phyloP scores from a whole-genome alignment of 139 green algal genomes.

The Chlamydomonas sphaeroides region DNA sequence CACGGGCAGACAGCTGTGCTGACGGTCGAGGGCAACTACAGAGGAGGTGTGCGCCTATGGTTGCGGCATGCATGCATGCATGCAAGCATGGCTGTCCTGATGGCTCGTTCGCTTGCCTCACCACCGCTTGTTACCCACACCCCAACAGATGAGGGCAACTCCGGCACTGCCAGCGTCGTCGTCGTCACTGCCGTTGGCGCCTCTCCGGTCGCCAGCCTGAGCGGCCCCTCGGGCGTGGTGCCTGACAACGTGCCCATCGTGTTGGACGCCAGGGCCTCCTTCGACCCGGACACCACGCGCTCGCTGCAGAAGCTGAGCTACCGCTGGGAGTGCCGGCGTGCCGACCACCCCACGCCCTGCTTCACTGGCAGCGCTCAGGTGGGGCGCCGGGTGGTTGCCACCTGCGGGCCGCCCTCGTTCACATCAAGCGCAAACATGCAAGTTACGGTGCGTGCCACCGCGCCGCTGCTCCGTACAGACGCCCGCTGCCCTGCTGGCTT shows the following conservation, averaged over 20 bases:
- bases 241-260: background rate
- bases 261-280: background rate
- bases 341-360: slow-evolving; percentile 30
- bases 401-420: background rate
- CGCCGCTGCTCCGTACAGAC: too few species aligned
- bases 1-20: too few species aligned
- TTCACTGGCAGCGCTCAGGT: background rate
- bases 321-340: background rate
- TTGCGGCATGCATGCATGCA: too few species aligned
- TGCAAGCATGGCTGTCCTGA: too few species aligned
- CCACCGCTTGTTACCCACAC: too few species aligned
- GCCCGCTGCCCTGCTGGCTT: too few species aligned
- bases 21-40: too few species aligned
- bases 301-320: background rate
- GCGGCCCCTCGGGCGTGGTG: background rate
- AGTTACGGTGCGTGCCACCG: too few species aligned
- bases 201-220: background rate
- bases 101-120: too few species aligned
- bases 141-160: too few species aligned
- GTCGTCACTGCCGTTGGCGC: background rate
- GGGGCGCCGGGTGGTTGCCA: too few species aligned
- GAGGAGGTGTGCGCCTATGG: too few species aligned
- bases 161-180: background rate
- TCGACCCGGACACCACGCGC: background rate
- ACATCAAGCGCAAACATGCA: background rate